phyloP scores from a whole-genome alignment of 257 asterid genomes.

The Handroanthus guayacan region DNA sequence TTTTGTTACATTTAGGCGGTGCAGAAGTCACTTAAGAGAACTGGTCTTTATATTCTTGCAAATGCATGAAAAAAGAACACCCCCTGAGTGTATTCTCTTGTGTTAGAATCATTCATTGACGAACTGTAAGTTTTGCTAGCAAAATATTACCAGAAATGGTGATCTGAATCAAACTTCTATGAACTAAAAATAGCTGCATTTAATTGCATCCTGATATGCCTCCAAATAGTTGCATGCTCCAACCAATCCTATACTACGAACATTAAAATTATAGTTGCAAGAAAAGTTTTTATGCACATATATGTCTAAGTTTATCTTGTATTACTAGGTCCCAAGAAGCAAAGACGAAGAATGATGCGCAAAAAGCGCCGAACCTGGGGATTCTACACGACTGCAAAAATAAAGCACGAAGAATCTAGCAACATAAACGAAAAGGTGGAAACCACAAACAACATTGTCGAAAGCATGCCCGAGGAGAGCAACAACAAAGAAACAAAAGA shows the following conservation, averaged over 20 bases:
- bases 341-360: constrained; percentile 57
- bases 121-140: not conserved
- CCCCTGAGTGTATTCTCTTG: not conserved
- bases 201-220: not conserved
- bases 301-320: constrained; percentile 21
- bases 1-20: not conserved
- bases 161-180: not conserved
- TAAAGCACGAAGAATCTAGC: constrained; percentile 56
- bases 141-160: not conserved
- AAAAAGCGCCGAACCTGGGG: constrained; percentile 71
- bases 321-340: constrained; percentile 65
- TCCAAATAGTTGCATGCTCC: not conserved
- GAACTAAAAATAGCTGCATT: not conserved
- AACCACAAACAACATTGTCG: constrained; percentile 16
- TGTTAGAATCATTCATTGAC: not conserved
- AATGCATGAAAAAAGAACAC: not conserved
- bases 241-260: not conserved
- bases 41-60: not conserved
- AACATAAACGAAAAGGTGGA: constrained; percentile 29
- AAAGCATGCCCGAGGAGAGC: constrained; percentile 39
- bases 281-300: too few species aligned
- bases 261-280: not conserved
- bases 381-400: constrained; percentile 50
- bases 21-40: constrained; percentile 3
- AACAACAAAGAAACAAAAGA: constrained; percentile 41